A percentile compares a stretch with the other conserved stretches of the same genome.
phyloP scores from a whole-genome alignment of 2,329 filamentous ascomycete species.

The Aquanectria penicillioides region DNA sequence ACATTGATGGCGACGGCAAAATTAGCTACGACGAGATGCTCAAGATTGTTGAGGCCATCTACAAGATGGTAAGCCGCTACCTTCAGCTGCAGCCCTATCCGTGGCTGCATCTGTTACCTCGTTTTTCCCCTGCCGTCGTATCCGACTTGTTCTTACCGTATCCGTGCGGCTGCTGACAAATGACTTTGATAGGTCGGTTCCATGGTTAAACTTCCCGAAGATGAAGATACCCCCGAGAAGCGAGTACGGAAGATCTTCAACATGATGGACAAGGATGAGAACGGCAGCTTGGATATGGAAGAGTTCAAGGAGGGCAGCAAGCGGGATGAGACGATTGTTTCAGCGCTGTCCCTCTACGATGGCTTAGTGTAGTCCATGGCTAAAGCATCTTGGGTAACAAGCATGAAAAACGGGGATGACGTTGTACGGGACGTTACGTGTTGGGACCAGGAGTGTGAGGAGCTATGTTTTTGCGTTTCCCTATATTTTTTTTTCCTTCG shows the following conservation, averaged over 20 bases:
- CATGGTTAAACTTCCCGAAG: slow-evolving; percentile 98
- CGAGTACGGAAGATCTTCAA: slow-evolving; percentile 97
- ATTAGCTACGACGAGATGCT: slow-evolving; percentile 99
- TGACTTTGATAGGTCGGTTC: slow-evolving; percentile 78
- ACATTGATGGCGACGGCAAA: slow-evolving; percentile 98
- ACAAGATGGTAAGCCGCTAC: slow-evolving; percentile 85
- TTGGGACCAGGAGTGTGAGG: slow-evolving; percentile 40
- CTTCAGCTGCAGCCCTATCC: too few species aligned
- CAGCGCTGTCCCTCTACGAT: slow-evolving; percentile 94
- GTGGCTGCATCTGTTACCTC: too few species aligned
- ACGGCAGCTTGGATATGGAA: slow-evolving; percentile 93
- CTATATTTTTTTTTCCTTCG: slow-evolving; percentile 32
- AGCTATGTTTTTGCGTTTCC: slow-evolving; percentile 39
- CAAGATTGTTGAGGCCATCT: slow-evolving; percentile 97
- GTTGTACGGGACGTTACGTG: slow-evolving; percentile 13
- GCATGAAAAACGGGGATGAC: slow-evolving; percentile 34
- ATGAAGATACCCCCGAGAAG: slow-evolving; percentile 99
- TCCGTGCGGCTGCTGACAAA: slow-evolving; percentile 18
- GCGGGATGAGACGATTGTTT: slow-evolving; percentile 98
- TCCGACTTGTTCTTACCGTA: neutral
- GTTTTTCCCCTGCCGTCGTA: neutral
- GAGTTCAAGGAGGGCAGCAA: slow-evolving; percentile 99
- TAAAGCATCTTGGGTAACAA: slow-evolving; percentile 22
- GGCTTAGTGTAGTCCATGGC: slow-evolving; percentile 76
- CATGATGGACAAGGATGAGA: slow-evolving; percentile 99